phyloP scores from a whole-genome alignment of 306 rosid species.

The Fagus sylvatica region DNA sequence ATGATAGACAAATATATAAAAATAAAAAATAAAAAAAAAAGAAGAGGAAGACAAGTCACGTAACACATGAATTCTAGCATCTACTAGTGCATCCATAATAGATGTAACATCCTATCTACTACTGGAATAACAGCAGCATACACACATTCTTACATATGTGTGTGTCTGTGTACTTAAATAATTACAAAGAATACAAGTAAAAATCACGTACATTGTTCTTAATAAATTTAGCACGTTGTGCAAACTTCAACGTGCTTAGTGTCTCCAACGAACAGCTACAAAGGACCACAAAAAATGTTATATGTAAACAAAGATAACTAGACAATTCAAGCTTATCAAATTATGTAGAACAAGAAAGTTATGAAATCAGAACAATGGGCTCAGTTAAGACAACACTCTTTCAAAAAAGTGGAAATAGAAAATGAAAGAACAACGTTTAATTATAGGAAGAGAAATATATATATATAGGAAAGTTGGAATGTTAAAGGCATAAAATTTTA shows the following conservation, averaged over 20 bases:
- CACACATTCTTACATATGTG: neutral
- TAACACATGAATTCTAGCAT: neutral
- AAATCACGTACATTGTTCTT: slow-evolving; percentile 79
- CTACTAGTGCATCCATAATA: neutral
- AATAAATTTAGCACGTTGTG: slow-evolving; percentile 94
- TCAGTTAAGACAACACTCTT: neutral
- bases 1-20: neutral
- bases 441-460: neutral
- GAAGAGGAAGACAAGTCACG: no score
- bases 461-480: slow-evolving; percentile 7
- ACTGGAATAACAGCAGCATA: slow-evolving; percentile 1
- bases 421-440: slow-evolving; percentile 1
- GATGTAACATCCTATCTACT: neutral
- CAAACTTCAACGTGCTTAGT: slow-evolving; percentile 96
- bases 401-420: neutral
- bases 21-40: no score
- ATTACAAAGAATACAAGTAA: slow-evolving; percentile 2
- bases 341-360: neutral
- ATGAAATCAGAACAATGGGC: neutral
- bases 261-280: slow-evolving; percentile 97
- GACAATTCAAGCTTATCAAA: neutral
- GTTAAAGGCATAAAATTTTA: slow-evolving; percentile 18
- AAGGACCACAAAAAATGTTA: slow-evolving; percentile 23
- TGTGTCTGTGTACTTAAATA: neutral
- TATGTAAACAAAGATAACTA: neutral